Evolutionary conservation across 495 filamentous ascomycete species (phyloP).

Genomic region (Glonium stellatum): DNA sequence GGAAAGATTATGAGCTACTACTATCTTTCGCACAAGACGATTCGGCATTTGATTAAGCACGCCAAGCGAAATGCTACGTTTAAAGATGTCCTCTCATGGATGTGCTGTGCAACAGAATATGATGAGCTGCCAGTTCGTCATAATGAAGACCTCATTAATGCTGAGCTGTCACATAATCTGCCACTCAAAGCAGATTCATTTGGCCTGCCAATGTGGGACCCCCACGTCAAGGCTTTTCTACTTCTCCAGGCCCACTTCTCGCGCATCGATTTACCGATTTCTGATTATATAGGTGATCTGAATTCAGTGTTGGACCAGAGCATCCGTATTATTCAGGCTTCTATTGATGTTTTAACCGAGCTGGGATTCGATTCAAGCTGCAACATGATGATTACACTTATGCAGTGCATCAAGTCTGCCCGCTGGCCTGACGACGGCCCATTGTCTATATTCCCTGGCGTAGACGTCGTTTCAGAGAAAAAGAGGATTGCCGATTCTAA

Average conservation of each 20-base stretch:
- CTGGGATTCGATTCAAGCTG: slow-evolving; percentile 69
- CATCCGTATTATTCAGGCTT: slow-evolving; percentile 89
- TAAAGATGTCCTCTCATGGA: slow-evolving; percentile 83
- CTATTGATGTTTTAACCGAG: slow-evolving; percentile 91
- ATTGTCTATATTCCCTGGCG: slow-evolving; percentile 74
- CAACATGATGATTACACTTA: slow-evolving; percentile 70
- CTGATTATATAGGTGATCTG: slow-evolving; percentile 95
- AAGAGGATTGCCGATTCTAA: slow-evolving; percentile 33
- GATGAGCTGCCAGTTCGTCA: slow-evolving; percentile 97
- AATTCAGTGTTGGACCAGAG: slow-evolving; percentile 78
- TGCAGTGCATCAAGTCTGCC: slow-evolving; percentile 87
- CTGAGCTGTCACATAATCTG: slow-evolving; percentile 75
- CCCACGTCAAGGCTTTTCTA: slow-evolving; percentile 93
- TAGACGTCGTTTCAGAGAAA: slow-evolving; percentile 45
- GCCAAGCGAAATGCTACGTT: slow-evolving; percentile 74
- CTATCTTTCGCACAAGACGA: slow-evolving; percentile 93
- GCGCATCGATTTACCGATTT: slow-evolving; percentile 83
- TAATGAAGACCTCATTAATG: slow-evolving; percentile 98
- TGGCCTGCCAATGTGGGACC: slow-evolving; percentile 91
- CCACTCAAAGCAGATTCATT: slow-evolving; percentile 62
- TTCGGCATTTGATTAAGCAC: slow-evolving; percentile 69
- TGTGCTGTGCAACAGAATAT: slow-evolving; percentile 90
- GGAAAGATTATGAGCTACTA: slow-evolving; percentile 99
- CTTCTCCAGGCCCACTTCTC: slow-evolving; percentile 93
- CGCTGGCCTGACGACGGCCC: slow-evolving; percentile 82